Conservation (phyloP, 768 basidiomycete species). For the Lyophyllum atratum region DNA sequence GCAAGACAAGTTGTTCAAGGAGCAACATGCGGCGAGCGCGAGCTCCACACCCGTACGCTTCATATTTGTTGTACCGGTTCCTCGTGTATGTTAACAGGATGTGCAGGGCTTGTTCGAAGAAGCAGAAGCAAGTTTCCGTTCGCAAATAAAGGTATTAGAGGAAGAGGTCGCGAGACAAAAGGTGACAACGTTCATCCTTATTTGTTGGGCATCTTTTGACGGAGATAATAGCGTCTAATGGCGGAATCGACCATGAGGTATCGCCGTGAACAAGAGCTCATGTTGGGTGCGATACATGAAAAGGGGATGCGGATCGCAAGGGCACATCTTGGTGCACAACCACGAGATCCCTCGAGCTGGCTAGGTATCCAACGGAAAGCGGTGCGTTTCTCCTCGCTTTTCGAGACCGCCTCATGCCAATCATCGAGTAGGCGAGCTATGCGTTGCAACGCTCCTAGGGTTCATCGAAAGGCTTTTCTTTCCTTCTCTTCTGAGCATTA, state of each 20-base stretch:
- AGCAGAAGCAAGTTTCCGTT: constrained; percentile 63
- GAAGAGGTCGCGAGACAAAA: constrained; percentile 64
- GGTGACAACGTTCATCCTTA: constrained; percentile 29
- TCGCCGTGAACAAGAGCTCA: constrained; percentile 75
- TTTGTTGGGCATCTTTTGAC: not conserved
- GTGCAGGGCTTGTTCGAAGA: constrained; percentile 66
- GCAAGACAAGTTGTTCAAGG: constrained; percentile 88
- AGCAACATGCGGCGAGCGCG: constrained; percentile 66
- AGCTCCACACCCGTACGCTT: constrained; percentile 45
- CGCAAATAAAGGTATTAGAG: constrained; percentile 65
- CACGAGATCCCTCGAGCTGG: constrained; percentile 67
- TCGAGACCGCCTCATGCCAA: not conserved
- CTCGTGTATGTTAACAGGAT: not conserved
- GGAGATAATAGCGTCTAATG: constrained; percentile 42
- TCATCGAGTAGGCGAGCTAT: constrained; percentile 15
- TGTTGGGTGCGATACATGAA: constrained; percentile 75
- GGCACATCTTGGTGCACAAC: constrained; percentile 54
- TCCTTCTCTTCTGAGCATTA: not conserved
- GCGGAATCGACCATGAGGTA: constrained; percentile 62
- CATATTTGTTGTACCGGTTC: not conserved
- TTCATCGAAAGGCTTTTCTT: not conserved
- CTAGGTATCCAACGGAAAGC: constrained; percentile 64
- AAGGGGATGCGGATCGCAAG: constrained; percentile 66
- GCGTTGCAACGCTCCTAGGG: constrained; percentile 17
- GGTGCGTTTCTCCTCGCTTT: constrained; percentile 26